Evolutionary conservation across 1,284 basidiomycete species (phyloP), one percentile per base, ranked within the genome.

Genomic region (Cryptococcus jaspeensis): DNA sequence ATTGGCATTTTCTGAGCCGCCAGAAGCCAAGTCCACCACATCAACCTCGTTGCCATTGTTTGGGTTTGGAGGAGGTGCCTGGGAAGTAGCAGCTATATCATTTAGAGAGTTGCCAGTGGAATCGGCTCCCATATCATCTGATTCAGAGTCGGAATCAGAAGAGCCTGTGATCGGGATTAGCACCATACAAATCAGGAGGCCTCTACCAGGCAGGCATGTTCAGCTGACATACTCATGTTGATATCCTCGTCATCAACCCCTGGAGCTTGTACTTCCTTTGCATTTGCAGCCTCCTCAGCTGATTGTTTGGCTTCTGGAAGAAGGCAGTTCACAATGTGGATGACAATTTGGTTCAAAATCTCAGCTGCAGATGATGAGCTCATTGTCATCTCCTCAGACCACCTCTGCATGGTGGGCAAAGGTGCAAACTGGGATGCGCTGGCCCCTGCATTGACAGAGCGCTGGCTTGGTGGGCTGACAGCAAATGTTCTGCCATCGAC

Each of bases 371-470:
- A 86, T 83, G 37, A 89, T 86, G 57, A 92, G 86, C 15, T 92
- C 40, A 80, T 52, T 90, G 87, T 89, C 54, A 85, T 85, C 75
- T 96, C 94, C 68, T 97, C 93, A 1, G 83, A 79, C 94, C 95
- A 98, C 45, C 95, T 84, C 67, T 90, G 87, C n/a, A 87, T 73
- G 0, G 95, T 97, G 11, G 79, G 87, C 58, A 90, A 78, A 3
- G 93, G 93, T 11, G 72, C 63, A 64, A 80, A 82, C 15, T 79
- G 78, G 20, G 70, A 63, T 22, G 63, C 49, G 18, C 65, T 25
- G 22, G 23, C 42, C n/a, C 32, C 37, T 50, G 53, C 13, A 25
- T 32, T 32, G 28, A 32, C 28, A 32, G 20, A 42, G n/a, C 59
- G 60, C 15, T 44, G 43, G 13, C 49, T 52, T 7, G 58, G 55